Evolutionary conservation across 2,329 filamentous ascomycete species (phyloP), one percentile per base, ranked within the genome.

Genomic region (Colletotrichum sp.): DNA sequence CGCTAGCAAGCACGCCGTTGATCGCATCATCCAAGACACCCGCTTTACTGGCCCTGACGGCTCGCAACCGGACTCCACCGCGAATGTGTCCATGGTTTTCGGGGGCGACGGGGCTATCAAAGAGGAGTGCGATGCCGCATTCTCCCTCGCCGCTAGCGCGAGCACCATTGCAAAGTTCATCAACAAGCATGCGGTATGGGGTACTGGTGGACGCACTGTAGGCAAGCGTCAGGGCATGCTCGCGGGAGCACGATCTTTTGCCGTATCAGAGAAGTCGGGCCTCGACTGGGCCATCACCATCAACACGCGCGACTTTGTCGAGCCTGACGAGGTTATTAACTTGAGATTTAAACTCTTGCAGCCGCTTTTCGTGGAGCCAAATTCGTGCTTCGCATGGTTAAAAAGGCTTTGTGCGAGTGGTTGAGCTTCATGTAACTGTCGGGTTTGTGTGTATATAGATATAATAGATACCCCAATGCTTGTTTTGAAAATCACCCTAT

Each of bases 31-130:
- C 6, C 72, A 69, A n/a, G 71, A 79, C 57, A 78, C 36, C 67
- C 63, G 65, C 8, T 69, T 32, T 7, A 70, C 57, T 5, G 78
- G 77, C 10, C 52, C 7, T 8, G 76, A 79, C 32, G 73, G 71
- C 10, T 21, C 49, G 12, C 65, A 73, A 2, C 72, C 77, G 10
- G 36, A 70, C 13, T 28, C 57, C 5, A 30, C 10, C 12, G 24
- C 32, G 6, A 57, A 21, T 6, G 72, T 78, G 0, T 67, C 75
- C 6, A 49, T 9, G 4, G 60, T 69, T 6, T 44, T 59, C 21
- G 77, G 77, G 6, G 78, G 77, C 21, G 73, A 78, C n/a, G 78
- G 78, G 4, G 70, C 78, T 18, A 72, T 79, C 34, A 78, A 78
- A 67, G 77, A 78, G 28, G 77, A 77, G 28, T 68, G 57, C 24